Evolutionary conservation across 1,284 basidiomycete species (phyloP).

Genomic region (Papiliotrema nemorosa): DNA sequence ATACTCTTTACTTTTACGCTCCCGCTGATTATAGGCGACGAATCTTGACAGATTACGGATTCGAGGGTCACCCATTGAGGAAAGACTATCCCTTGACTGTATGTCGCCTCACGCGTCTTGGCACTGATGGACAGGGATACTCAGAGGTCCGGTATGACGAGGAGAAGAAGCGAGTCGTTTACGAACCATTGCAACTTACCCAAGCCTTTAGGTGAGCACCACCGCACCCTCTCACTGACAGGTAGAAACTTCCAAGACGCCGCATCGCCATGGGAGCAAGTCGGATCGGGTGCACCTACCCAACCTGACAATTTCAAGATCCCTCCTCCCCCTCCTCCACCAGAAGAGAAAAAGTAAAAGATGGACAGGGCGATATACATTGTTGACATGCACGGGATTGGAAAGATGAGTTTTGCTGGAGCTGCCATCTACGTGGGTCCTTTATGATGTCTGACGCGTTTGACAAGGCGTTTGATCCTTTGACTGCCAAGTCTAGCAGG

Average conservation of each 20-base stretch:
- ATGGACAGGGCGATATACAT: conserved; percentile 10
- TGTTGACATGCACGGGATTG: neutral
- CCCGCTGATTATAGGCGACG: conserved; percentile 62
- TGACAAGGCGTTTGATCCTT: neutral
- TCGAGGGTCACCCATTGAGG: conserved; percentile 94
- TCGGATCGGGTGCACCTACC: conserved; percentile 66
- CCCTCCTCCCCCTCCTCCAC: conserved; percentile 44
- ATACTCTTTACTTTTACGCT: neutral
- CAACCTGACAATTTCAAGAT: conserved; percentile 48
- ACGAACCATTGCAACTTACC: conserved; percentile 94
- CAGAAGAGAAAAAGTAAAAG: conserved; percentile 44
- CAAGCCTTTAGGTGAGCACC: conserved; percentile 85
- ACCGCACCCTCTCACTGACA: neutral
- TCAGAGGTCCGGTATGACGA: conserved; percentile 97
- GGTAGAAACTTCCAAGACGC: conserved; percentile 85
- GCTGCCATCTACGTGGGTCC: neutral
- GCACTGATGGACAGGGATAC: conserved; percentile 63
- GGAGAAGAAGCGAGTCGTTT: conserved; percentile 96
- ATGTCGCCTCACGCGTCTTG: conserved; percentile 23
- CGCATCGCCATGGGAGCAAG: conserved; percentile 92
- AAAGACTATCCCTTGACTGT: conserved; percentile 98
- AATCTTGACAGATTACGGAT: conserved; percentile 97
- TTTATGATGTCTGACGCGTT: neutral
- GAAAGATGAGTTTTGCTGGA: neutral
- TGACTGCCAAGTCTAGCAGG: neutral